Percentiles rank a stretch among this genome's conserved stretches.
Evolutionary conservation across 2,329 filamentous ascomycete species (phyloP).

Genomic region (Colletotrichum tropicicola): DNA sequence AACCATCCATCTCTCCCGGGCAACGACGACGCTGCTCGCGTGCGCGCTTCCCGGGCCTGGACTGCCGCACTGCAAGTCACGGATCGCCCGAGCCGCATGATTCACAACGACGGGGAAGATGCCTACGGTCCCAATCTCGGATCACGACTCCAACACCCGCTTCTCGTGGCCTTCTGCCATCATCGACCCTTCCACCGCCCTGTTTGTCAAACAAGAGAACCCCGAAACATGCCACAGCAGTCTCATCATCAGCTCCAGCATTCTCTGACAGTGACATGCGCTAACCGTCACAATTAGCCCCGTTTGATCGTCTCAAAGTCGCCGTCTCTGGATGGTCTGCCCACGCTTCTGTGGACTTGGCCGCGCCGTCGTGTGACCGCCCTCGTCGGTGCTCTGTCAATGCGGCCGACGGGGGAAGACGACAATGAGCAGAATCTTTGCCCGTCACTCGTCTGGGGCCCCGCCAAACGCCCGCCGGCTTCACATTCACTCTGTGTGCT

Average conservation of each 20-base stretch:
- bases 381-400: conserved; percentile 18
- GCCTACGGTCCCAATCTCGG: neutral
- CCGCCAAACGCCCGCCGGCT: neutral
- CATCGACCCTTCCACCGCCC: neutral
- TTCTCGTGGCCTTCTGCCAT: neutral
- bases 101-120: neutral
- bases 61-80: too few relatives aligned
- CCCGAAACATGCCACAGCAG: conserved; percentile 10
- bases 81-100: neutral
- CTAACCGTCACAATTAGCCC: conserved; percentile 2
- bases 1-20: neutral
- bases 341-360: neutral
- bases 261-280: conserved; percentile 4
- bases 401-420: neutral
- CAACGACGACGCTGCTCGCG: neutral
- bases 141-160: neutral
- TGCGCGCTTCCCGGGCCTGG: too few relatives aligned
- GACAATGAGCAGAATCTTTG: neutral
- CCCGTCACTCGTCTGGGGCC: neutral
- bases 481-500: too few relatives aligned
- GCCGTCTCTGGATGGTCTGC: neutral
- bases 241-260: conserved; percentile 5
- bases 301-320: conserved; percentile 7
- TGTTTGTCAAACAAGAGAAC: conserved; percentile 2
- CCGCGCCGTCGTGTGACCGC: conserved; percentile 17